Conservation (phyloP, 2,329 filamentous ascomycete species). For the Rosellinia necatrix region DNA sequence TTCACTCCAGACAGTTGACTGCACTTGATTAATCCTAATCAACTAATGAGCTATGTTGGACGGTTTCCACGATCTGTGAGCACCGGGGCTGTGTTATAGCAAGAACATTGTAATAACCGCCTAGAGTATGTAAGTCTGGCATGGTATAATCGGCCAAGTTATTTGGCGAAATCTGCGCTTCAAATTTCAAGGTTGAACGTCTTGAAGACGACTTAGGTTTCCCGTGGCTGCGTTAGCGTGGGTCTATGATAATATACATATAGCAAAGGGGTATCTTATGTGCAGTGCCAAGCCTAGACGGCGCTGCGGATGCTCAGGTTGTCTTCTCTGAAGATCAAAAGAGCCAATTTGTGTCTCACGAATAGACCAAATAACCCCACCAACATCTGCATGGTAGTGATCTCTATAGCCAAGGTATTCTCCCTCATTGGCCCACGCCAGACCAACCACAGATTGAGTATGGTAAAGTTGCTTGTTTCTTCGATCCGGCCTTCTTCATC, state of each 20-base stretch:
- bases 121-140: too few species aligned
- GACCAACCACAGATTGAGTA: constrained; percentile 94
- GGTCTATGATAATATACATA: constrained; percentile 26
- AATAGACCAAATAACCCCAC: constrained; percentile 84
- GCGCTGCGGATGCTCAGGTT: constrained; percentile 61
- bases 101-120: too few species aligned
- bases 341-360: constrained; percentile 80
- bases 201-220: not conserved
- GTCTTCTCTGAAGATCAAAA: constrained; percentile 88
- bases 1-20: too few species aligned
- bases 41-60: too few species aligned
- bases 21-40: too few species aligned
- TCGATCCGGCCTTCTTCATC: constrained; percentile 72
- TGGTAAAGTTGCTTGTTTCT: constrained; percentile 87
- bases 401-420: constrained; percentile 77
- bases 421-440: constrained; percentile 93
- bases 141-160: too few species aligned
- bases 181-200: not conserved
- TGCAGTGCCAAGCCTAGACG: constrained; percentile 31
- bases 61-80: too few species aligned
- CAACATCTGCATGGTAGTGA: constrained; percentile 76
- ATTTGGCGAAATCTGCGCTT: not conserved
- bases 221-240: constrained; percentile 1
- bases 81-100: too few species aligned
- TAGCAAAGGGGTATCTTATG: constrained; percentile 31